A percentile compares a stretch with the other conserved stretches of the same genome.
Evolutionary conservation across 495 filamentous ascomycete genomes (phyloP).

Genomic region (Neurospora tetrasperma): DNA sequence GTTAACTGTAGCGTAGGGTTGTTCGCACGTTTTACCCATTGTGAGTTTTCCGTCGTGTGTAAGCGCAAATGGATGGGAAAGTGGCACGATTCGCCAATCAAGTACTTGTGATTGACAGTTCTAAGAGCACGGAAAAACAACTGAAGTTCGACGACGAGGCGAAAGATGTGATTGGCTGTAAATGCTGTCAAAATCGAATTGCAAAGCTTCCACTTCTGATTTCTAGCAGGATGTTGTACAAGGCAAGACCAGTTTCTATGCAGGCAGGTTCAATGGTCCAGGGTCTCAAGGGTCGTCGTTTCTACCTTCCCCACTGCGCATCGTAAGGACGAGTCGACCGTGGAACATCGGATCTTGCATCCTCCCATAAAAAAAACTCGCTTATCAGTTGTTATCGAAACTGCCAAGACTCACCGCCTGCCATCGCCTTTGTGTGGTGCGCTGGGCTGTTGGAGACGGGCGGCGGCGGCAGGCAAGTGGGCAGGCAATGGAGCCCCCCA

Average conservation of each 20-base stretch:
- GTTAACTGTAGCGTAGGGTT: not conserved
- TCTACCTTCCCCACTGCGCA: not conserved
- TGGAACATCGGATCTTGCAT: conserved; percentile 5
- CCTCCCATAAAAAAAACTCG: conserved; percentile 18
- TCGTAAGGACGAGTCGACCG: conserved; percentile 2
- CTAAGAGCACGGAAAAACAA: not conserved
- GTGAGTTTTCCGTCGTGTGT: not conserved
- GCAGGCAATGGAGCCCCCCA: conserved; percentile 14
- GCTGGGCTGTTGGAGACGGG: not conserved
- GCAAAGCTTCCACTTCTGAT: not conserved
- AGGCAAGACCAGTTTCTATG: not conserved
- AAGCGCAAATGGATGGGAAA: not conserved
- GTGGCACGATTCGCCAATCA: not conserved
- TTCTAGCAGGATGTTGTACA: not conserved
- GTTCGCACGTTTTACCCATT: conserved; percentile 21
- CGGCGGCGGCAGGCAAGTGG: conserved; percentile 12
- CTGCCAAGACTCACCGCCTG: conserved; percentile 19
- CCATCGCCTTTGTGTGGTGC: not conserved
- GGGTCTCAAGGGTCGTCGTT: not conserved
- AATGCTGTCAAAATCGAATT: not conserved
- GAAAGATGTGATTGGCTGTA: not conserved
- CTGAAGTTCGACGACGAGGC: not conserved
- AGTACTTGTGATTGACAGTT: not conserved
- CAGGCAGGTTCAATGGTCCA: not conserved
- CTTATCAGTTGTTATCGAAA: conserved; percentile 24